Percentiles rank a stretch among this genome's conserved stretches.
Evolutionary conservation across 2,329 filamentous ascomycete species (phyloP).

Genomic region (Fusarium nurragi): DNA sequence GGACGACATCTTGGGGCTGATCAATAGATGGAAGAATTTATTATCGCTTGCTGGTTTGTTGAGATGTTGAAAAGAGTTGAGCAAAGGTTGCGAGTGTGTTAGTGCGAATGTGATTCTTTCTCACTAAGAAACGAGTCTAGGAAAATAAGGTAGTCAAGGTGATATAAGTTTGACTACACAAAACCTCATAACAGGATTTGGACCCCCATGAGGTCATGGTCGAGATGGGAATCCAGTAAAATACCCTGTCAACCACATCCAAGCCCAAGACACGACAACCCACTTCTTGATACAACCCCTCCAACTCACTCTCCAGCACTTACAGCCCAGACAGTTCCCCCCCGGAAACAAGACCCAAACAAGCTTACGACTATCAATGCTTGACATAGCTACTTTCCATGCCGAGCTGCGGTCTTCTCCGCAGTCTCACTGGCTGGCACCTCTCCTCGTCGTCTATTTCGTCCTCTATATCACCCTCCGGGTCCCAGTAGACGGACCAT

Average conservation of each 20-base stretch:
- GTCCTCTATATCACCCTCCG: slow-evolving; percentile 46
- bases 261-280: slow-evolving; percentile 2
- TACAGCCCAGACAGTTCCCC: no score
- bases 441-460: slow-evolving; percentile 43
- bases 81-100: slow-evolving; percentile 3
- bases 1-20: slow-evolving; percentile 37
- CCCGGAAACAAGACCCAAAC: no score
- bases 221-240: slow-evolving; percentile 27
- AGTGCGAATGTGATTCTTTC: not conserved
- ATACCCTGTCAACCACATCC: slow-evolving; percentile 17
- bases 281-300: slow-evolving; percentile 6
- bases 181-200: slow-evolving; percentile 45
- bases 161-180: slow-evolving; percentile 39
- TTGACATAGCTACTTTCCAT: slow-evolving; percentile 59
- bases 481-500: slow-evolving; percentile 57
- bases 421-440: slow-evolving; percentile 52
- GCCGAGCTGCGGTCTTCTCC: slow-evolving; percentile 54
- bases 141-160: slow-evolving; percentile 22
- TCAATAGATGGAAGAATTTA: not conserved
- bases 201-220: slow-evolving; percentile 45
- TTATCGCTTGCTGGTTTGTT: slow-evolving; percentile 2
- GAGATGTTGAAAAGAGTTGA: not conserved
- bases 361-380: slow-evolving; percentile 20
- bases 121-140: slow-evolving; percentile 19
- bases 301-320: slow-evolving; percentile 1